Conservation (phyloP, 768 basidiomycete species). For the Leucogyrophana mollusca region DNA sequence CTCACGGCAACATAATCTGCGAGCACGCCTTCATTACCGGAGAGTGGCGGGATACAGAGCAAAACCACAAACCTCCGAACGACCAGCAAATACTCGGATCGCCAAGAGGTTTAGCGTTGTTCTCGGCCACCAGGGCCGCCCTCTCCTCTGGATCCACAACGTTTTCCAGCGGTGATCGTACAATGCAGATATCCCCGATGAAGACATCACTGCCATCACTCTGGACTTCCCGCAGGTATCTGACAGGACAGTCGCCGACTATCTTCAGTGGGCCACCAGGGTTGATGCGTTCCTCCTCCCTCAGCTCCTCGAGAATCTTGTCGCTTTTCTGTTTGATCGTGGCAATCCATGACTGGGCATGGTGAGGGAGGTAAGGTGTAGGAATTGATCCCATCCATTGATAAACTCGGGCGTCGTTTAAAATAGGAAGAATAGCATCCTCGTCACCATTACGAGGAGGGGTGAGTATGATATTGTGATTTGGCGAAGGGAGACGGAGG, state of each 20-base stretch:
- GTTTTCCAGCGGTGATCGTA: slow-evolving; percentile 23
- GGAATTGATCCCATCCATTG: slow-evolving; percentile 37
- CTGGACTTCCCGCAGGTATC: slow-evolving; percentile 49
- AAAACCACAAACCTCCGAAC: slow-evolving; percentile 49
- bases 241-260: slow-evolving; percentile 48
- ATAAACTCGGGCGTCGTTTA: slow-evolving; percentile 46
- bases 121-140: slow-evolving; percentile 36
- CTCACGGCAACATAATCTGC: slow-evolving; percentile 61
- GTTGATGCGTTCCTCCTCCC: background rate
- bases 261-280: slow-evolving; percentile 20
- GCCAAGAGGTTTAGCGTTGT: slow-evolving; percentile 39
- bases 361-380: slow-evolving; percentile 42
- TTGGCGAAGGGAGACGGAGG: slow-evolving; percentile 43
- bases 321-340: slow-evolving; percentile 5
- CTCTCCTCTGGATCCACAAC: slow-evolving; percentile 36
- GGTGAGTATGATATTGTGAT: slow-evolving; percentile 49
- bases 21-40: background rate
- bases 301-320: slow-evolving; percentile 6
- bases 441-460: slow-evolving; percentile 47
- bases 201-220: slow-evolving; percentile 54
- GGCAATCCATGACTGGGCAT: slow-evolving; percentile 32
- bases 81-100: slow-evolving; percentile 60
- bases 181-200: slow-evolving; percentile 40
- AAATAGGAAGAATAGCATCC: slow-evolving; percentile 25
- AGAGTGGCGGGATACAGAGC: background rate